These are phyloP conservation scores for Phytophthora crassamura DNA, from an alignment of 352 stramenopile species.

Conservation along the genomic window DNA sequence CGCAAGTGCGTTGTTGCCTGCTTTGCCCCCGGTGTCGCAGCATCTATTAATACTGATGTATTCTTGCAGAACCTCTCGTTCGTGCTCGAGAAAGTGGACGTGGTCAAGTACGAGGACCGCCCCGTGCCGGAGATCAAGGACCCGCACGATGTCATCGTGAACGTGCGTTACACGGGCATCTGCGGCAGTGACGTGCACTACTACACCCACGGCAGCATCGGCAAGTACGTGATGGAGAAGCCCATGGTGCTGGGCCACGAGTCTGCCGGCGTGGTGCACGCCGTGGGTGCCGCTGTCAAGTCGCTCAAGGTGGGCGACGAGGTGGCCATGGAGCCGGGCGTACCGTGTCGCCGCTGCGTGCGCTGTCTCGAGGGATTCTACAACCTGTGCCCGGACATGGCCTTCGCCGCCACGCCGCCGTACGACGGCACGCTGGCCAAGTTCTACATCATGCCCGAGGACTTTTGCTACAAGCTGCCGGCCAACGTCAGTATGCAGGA, in stretches of 20 bases:
- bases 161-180: conserved; percentile 39
- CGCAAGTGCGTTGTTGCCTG: background rate
- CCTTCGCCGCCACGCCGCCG: conserved; percentile 33
- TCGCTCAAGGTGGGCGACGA: conserved; percentile 31
- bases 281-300: conserved; percentile 30
- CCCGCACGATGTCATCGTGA: conserved; percentile 35
- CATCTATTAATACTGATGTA: background rate
- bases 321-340: conserved; percentile 37
- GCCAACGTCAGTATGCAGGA: conserved; percentile 33
- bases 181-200: conserved; percentile 40
- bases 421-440: conserved; percentile 37
- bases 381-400: conserved; percentile 36
- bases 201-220: conserved; percentile 41
- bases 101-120: conserved; percentile 33
- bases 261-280: conserved; percentile 35
- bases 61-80: conserved; percentile 32
- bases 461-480: conserved; percentile 39
- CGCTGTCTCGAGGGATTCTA: conserved; percentile 31
- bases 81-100: conserved; percentile 35
- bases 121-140: conserved; percentile 30
- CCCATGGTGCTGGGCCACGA: conserved; percentile 39
- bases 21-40: background rate
- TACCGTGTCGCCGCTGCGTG: conserved; percentile 31
- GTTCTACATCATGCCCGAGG: conserved; percentile 36
- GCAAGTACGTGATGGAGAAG: conserved; percentile 36